Conservation (phyloP, 2,329 filamentous ascomycete species). For the Trichoderma semiorbis region DNA sequence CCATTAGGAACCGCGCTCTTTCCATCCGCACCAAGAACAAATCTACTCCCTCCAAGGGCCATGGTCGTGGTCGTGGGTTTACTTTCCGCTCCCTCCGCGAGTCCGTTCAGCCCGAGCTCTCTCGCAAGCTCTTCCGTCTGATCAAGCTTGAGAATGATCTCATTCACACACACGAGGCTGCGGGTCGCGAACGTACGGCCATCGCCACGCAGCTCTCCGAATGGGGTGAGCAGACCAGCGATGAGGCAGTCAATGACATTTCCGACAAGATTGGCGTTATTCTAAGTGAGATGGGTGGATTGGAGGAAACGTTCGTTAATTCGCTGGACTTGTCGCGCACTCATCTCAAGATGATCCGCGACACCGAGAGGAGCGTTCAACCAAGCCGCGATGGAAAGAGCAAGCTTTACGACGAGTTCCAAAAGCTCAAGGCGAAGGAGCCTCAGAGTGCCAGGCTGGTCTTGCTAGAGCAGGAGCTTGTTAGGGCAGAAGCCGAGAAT, state of each 20-base stretch:
- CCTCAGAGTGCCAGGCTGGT: constrained; percentile 77
- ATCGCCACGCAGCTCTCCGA: constrained; percentile 91
- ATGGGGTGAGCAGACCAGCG: constrained; percentile 89
- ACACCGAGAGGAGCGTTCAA: constrained; percentile 93
- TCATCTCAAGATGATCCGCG: constrained; percentile 85
- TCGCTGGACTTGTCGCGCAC: constrained; percentile 80
- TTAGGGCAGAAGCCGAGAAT: constrained; percentile 92
- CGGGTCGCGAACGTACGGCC: constrained; percentile 76
- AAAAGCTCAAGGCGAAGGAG: constrained; percentile 87
- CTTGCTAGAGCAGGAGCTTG: constrained; percentile 90
- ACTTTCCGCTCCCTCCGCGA: constrained; percentile 83
- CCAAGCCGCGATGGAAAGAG: constrained; percentile 82
- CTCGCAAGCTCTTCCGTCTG: constrained; percentile 81
- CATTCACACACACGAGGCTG: constrained; percentile 78
- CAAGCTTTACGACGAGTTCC: constrained; percentile 90
- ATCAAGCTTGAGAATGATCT: constrained; percentile 95
- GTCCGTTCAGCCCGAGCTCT: constrained; percentile 80
- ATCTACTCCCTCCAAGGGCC: constrained; percentile 19
- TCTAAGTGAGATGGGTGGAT: constrained; percentile 87
- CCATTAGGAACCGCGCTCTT: constrained; percentile 66
- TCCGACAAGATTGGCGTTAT: constrained; percentile 95
- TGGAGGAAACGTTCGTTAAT: constrained; percentile 85
- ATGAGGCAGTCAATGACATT: constrained; percentile 83
- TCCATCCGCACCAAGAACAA: constrained; percentile 63
- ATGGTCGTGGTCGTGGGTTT: constrained; percentile 52